Evolutionary conservation across 345 rosid species (phyloP), one percentile per base, ranked within the genome.

Genomic region (Cochlearia excelsa): DNA sequence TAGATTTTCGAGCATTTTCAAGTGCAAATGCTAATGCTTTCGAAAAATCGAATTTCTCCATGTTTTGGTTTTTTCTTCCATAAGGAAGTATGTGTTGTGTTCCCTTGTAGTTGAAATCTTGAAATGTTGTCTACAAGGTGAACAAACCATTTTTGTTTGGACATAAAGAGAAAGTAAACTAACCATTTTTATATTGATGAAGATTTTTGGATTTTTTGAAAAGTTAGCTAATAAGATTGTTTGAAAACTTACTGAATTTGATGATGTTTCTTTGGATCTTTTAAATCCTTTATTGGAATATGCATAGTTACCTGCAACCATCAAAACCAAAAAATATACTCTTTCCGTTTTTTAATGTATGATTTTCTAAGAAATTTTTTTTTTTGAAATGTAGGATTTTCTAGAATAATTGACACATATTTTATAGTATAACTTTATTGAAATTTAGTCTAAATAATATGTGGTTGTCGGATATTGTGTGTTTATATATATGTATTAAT

Each of bases 1-100:
- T 63, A 34, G 82, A 66, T 28, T 82, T 84, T 43, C 91, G 87
- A 55, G 89, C 98, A 50, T 84, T 86, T 72, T 85, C 83, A 2
- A 86, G 66, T 57, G 91, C 91, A 73, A 83, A 81, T 52, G 95
- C 78, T 46, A 88, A 76, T 30, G 82, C 95, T 81, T 75, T 61
- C 7, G 94, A 83, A 6, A 85, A 71, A 55, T 83, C 89, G 74
- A 79, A 73, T 45, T 81, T 82, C 41, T 78, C 79, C 7, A 81
- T 60, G 66, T 53, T 76, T 44, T 48, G 73, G 44, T 68, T 79
- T 64, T 76, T 74, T 16, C 0, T 16, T 35, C 78, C 75, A 30
- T 78, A 81, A 28, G 88, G 81, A 54, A 83, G 77, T 45, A 92
- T 72, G 74, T 86, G 78, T 28, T 59, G 73, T 9, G 87, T 63